These are phyloP conservation scores for Zygotorulaspora sp. DNA, from an alignment of 805 yeast genomes.

Conservation along the genomic window DNA sequence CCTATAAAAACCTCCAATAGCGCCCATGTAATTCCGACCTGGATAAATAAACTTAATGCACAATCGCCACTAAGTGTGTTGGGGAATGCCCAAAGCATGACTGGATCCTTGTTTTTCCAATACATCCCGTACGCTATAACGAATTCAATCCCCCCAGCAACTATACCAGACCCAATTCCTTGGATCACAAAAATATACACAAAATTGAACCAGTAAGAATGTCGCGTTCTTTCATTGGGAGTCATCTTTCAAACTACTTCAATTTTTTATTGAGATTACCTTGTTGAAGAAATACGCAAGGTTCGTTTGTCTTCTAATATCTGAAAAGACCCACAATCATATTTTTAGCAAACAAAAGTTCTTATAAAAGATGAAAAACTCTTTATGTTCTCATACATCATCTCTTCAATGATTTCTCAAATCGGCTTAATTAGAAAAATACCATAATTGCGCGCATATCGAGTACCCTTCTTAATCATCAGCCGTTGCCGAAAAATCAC, in stretches of 20 bases:
- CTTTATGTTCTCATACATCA: too few species aligned
- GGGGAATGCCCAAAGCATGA: slow-evolving; percentile 28
- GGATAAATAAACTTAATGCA: slow-evolving; percentile 24
- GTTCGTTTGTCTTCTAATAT: too few species aligned
- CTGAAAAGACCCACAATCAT: too few species aligned
- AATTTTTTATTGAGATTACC: neutral
- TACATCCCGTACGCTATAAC: slow-evolving; percentile 31
- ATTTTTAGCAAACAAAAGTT: too few species aligned
- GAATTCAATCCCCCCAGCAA: slow-evolving; percentile 28
- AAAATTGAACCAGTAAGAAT: slow-evolving; percentile 9
- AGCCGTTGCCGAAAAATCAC: too few species aligned
- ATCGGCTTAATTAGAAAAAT: too few species aligned
- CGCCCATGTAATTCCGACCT: slow-evolving; percentile 24
- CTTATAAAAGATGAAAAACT: too few species aligned
- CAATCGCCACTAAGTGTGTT: slow-evolving; percentile 29
- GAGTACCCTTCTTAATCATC: too few species aligned
- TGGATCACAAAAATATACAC: slow-evolving; percentile 14
- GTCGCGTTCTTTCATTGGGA: slow-evolving; percentile 3
- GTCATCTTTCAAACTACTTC: too few species aligned
- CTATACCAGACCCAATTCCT: slow-evolving; percentile 20
- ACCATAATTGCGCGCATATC: too few species aligned
- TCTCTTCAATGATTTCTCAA: too few species aligned
- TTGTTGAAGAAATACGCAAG: neutral
- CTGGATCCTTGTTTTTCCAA: slow-evolving; percentile 6
- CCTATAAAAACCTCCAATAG: slow-evolving; percentile 22